phyloP scores from a whole-genome alignment of 2,329 filamentous ascomycete species.

The Penicillium sp. region DNA sequence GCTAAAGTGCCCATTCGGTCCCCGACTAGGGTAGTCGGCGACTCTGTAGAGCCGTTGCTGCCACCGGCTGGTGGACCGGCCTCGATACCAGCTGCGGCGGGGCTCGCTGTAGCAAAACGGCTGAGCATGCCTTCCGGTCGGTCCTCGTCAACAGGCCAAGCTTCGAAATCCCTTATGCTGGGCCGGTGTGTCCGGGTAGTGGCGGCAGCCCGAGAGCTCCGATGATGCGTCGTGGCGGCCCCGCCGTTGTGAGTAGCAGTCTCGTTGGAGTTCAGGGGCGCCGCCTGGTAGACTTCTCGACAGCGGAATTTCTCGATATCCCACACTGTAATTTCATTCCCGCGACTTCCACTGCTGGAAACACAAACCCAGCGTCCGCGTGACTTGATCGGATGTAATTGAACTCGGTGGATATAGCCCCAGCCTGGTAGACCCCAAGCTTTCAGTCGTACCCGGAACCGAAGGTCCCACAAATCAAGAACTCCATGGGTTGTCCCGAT shows the following conservation, averaged over 20 bases:
- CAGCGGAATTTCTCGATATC: conserved; percentile 89
- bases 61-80: conserved; percentile 40
- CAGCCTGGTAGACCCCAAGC: conserved; percentile 86
- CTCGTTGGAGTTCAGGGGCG: conserved; percentile 34
- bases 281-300: conserved; percentile 78
- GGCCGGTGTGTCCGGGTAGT: conserved; percentile 21
- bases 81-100: conserved; percentile 60
- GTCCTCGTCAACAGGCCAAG: conserved; percentile 90
- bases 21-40: conserved; percentile 17
- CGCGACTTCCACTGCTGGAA: conserved; percentile 80
- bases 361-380: conserved; percentile 85
- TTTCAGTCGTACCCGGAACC: conserved; percentile 86
- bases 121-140: conserved; percentile 82
- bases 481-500: conserved; percentile 92
- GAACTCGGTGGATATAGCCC: conserved; percentile 75
- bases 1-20: conserved; percentile 65
- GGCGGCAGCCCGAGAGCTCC: conserved; percentile 52
- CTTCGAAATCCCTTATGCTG: conserved; percentile 67
- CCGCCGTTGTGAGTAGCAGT: conserved; percentile 40
- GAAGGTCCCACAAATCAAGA: conserved; percentile 90
- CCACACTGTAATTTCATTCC: conserved; percentile 87
- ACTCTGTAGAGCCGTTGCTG: conserved; percentile 18
- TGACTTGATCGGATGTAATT: conserved; percentile 75
- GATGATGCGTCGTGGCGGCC: conserved; percentile 22
- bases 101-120: conserved; percentile 66